A percentile compares a stretch with the other conserved stretches of the same genome.
phyloP scores from a whole-genome alignment of 148 eudicot genomes.

The Arbutus unedo region DNA sequence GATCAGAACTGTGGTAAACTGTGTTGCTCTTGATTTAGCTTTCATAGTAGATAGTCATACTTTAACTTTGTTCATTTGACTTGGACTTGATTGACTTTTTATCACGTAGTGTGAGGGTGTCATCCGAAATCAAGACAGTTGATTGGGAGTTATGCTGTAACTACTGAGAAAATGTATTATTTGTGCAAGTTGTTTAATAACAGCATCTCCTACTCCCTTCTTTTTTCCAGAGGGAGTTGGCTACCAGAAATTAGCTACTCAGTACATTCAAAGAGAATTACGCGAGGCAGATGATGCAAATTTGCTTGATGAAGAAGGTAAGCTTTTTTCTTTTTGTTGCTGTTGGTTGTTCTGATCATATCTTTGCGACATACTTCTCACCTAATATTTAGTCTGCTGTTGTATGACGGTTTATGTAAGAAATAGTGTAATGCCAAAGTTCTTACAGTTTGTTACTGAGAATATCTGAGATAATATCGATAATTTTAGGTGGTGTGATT shows the following conservation, averaged over 20 bases:
- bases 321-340: background rate
- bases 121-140: background rate
- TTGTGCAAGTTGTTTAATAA: background rate
- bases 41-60: background rate
- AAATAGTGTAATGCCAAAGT: too few species aligned
- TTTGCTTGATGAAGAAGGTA: slow-evolving; percentile 78
- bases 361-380: background rate
- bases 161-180: background rate
- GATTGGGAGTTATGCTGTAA: slow-evolving; percentile 13
- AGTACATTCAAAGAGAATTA: slow-evolving; percentile 48
- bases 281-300: slow-evolving; percentile 74
- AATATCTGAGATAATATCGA: background rate
- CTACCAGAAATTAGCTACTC: slow-evolving; percentile 49
- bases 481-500: background rate
- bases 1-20: background rate
- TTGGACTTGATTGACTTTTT: background rate
- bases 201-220: background rate
- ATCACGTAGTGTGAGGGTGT: slow-evolving; percentile 9
- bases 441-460: background rate
- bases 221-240: slow-evolving; percentile 49
- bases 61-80: background rate
- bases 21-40: background rate
- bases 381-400: background rate
- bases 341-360: background rate
- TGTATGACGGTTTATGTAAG: background rate